Percentiles rank a stretch among this genome's conserved stretches.
Evolutionary conservation across 2,329 filamentous ascomycete species (phyloP).

Genomic region (Calonectria leucothoes): DNA sequence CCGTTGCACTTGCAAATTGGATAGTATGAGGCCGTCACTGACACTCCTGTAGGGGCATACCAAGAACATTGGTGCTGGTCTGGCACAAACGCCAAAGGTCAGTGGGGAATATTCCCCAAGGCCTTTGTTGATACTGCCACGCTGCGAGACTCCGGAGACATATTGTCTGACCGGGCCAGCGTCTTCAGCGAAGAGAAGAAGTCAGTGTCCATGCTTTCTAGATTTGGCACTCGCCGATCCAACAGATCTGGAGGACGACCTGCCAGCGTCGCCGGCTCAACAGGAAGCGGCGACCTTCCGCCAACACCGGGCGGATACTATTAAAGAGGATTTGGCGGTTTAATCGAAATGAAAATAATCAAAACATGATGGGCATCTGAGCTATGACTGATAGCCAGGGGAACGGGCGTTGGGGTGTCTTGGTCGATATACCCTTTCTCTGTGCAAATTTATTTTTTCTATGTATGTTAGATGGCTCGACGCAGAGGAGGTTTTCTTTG

Average conservation of each 20-base stretch:
- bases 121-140: slow-evolving; percentile 60
- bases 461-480: slow-evolving; percentile 13
- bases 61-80: slow-evolving; percentile 68
- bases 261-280: slow-evolving; percentile 48
- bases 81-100: slow-evolving; percentile 63
- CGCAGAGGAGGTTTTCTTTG: slow-evolving; percentile 13
- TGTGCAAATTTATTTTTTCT: slow-evolving; percentile 9
- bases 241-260: slow-evolving; percentile 43
- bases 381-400: slow-evolving; percentile 11
- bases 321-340: slow-evolving; percentile 8
- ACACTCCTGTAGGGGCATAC: slow-evolving; percentile 52
- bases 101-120: slow-evolving; percentile 65
- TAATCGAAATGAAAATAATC: slow-evolving; percentile 6
- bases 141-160: slow-evolving; percentile 51
- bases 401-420: slow-evolving; percentile 26
- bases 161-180: slow-evolving; percentile 41
- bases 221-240: slow-evolving; percentile 48
- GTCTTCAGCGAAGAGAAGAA: slow-evolving; percentile 50
- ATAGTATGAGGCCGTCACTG: slow-evolving; percentile 11
- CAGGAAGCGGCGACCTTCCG: slow-evolving; percentile 45
- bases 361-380: slow-evolving; percentile 18
- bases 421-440: slow-evolving; percentile 28
- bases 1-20: not conserved
- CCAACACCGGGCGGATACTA: slow-evolving; percentile 29
- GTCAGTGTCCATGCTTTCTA: slow-evolving; percentile 47